Percentiles rank a stretch among this genome's conserved stretches.
phyloP scores from a whole-genome alignment of 2,329 filamentous ascomycete species.

The Penicillium sclerotiorum region DNA sequence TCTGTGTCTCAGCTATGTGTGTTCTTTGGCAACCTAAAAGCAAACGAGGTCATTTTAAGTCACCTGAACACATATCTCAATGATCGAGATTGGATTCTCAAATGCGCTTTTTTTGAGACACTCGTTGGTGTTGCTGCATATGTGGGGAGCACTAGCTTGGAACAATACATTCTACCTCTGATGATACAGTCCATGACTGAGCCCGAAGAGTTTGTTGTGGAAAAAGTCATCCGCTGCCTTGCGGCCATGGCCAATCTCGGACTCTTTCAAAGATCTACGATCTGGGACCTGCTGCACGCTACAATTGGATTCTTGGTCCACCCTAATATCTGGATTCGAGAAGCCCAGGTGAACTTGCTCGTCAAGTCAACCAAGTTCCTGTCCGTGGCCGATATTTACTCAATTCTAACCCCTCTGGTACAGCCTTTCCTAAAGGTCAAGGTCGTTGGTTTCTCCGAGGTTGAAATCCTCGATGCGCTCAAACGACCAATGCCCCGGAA shows the following conservation, averaged over 20 bases:
- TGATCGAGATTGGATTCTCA: constrained; percentile 92
- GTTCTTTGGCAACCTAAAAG: constrained; percentile 89
- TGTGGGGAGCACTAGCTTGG: constrained; percentile 82
- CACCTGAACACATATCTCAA: constrained; percentile 98
- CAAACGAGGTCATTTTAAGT: constrained; percentile 93
- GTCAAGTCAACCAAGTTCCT: constrained; percentile 74
- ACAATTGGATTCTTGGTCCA: constrained; percentile 86
- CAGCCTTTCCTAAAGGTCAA: constrained; percentile 78
- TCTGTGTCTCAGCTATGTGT: constrained; percentile 91
- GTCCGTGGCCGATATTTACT: constrained; percentile 77
- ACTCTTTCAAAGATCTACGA: constrained; percentile 78
- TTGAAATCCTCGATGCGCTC: constrained; percentile 75
- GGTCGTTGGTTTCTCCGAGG: constrained; percentile 70
- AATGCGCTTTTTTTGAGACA: constrained; percentile 94
- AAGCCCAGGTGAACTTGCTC: constrained; percentile 83
- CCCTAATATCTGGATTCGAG: constrained; percentile 92
- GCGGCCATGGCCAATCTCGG: constrained; percentile 87
- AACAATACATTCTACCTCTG: constrained; percentile 92
- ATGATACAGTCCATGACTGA: constrained; percentile 96
- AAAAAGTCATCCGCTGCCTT: constrained; percentile 83
- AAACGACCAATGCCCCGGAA: constrained; percentile 78
- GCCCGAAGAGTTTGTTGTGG: constrained; percentile 89
- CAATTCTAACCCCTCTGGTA: constrained; percentile 79
- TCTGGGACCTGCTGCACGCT: constrained; percentile 85
- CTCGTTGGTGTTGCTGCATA: constrained; percentile 92